A percentile compares a stretch with the other conserved stretches of the same genome.
phyloP scores from a whole-genome alignment of 192 early-diverging fungal species.

The Spizellomyces punctatus region DNA sequence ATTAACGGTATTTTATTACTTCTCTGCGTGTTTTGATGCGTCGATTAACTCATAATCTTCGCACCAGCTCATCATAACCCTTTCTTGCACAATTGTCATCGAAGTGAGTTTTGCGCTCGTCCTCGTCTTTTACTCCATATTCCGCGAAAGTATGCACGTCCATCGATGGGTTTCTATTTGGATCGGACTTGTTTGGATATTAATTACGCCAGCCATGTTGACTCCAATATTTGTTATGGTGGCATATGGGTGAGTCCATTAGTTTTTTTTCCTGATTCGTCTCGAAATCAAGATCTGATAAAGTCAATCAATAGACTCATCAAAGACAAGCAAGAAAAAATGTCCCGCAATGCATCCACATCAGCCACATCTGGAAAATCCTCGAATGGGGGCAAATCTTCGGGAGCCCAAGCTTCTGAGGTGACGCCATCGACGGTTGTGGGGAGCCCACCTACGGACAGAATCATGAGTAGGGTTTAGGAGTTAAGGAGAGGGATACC shows the following conservation, averaged over 20 bases:
- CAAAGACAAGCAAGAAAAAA: no score
- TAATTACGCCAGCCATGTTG: neutral
- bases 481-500: no score
- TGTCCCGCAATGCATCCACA: no score
- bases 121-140: slow-evolving; percentile 4
- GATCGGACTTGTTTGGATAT: slow-evolving; percentile 13
- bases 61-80: slow-evolving; percentile 1
- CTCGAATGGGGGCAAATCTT: no score
- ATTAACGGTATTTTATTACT: neutral
- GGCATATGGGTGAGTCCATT: neutral
- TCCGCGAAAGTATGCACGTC: neutral
- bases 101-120: slow-evolving; percentile 1
- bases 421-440: no score
- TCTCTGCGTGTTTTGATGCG: neutral
- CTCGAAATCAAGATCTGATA: no score
- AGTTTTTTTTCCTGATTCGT: neutral
- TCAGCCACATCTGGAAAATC: no score
- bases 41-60: neutral
- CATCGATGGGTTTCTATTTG: neutral
- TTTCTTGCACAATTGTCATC: slow-evolving; percentile 3
- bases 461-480: no score
- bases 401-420: no score
- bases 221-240: slow-evolving; percentile 4
- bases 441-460: no score
- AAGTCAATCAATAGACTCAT: no score